A percentile compares a stretch with the other conserved stretches of the same genome.
Conservation (phyloP, 805 yeast species). For the Barnettozyma californica region DNA sequence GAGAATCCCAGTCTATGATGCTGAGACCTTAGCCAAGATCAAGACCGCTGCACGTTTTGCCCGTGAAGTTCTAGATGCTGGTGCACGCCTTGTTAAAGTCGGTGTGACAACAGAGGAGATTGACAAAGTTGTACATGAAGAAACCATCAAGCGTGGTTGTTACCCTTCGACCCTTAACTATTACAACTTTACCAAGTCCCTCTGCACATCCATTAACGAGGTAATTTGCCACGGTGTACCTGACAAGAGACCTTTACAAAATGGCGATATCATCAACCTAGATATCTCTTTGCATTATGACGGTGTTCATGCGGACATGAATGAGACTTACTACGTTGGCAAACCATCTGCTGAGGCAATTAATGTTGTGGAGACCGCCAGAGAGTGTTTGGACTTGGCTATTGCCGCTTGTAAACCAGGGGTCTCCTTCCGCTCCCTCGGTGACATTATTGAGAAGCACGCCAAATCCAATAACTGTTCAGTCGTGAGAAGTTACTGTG, state of each 20-base stretch:
- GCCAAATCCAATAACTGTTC: slow-evolving; percentile 75
- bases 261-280: slow-evolving; percentile 90
- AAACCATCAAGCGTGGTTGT: slow-evolving; percentile 80
- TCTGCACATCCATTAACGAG: slow-evolving; percentile 93
- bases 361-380: slow-evolving; percentile 83
- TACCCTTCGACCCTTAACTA: slow-evolving; percentile 96
- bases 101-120: slow-evolving; percentile 93
- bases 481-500: slow-evolving; percentile 86
- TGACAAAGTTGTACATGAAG: slow-evolving; percentile 81
- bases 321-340: slow-evolving; percentile 96
- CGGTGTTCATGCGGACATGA: slow-evolving; percentile 91
- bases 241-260: slow-evolving; percentile 77
- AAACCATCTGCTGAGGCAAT: slow-evolving; percentile 79
- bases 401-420: slow-evolving; percentile 90
- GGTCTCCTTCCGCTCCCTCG: slow-evolving; percentile 75
- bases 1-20: slow-evolving; percentile 56
- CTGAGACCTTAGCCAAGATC: slow-evolving; percentile 68
- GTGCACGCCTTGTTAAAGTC: slow-evolving; percentile 77
- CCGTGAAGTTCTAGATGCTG: slow-evolving; percentile 84
- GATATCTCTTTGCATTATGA: slow-evolving; percentile 82
- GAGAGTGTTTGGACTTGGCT: slow-evolving; percentile 83
- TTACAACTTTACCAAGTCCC: slow-evolving; percentile 86
- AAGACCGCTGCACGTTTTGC: slow-evolving; percentile 71
- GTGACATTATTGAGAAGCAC: slow-evolving; percentile 82
- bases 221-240: slow-evolving; percentile 97